phyloP scores from a whole-genome alignment of 768 basidiomycete species.

The Filobasidium wieringae region DNA sequence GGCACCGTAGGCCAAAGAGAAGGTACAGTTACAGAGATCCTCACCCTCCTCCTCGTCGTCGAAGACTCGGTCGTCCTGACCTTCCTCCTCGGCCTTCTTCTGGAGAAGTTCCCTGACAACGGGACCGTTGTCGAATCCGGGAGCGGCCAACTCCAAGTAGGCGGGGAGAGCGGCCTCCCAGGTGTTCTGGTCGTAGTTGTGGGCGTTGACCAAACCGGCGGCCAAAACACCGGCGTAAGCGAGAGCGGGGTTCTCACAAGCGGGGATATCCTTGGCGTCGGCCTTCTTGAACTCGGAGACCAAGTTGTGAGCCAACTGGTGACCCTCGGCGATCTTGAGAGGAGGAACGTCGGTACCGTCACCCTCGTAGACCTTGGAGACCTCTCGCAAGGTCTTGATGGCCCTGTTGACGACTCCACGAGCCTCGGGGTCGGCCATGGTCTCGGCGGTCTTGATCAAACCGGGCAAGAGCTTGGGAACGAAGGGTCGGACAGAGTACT shows the following conservation, averaged over 20 bases:
- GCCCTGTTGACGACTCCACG: constrained; percentile 83
- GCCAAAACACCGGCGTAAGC: constrained; percentile 69
- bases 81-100: constrained; percentile 68
- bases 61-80: constrained; percentile 49
- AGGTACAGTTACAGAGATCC: constrained; percentile 97
- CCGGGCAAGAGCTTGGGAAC: constrained; percentile 88
- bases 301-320: constrained; percentile 56
- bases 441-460: constrained; percentile 84
- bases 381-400: constrained; percentile 87
- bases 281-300: constrained; percentile 75
- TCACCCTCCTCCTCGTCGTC: constrained; percentile 98
- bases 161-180: constrained; percentile 68
- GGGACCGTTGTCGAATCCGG: constrained; percentile 54
- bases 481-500: constrained; percentile 91
- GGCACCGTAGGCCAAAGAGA: constrained; percentile 96
- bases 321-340: constrained; percentile 61
- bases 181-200: constrained; percentile 79
- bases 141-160: constrained; percentile 57
- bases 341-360: constrained; percentile 89
- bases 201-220: constrained; percentile 71
- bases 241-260: constrained; percentile 48
- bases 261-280: constrained; percentile 49
- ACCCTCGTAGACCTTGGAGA: constrained; percentile 73
- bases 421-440: constrained; percentile 96
- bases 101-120: constrained; percentile 78